Conservation (phyloP, 2,329 filamentous ascomycete species). For the Fusarium nelsonii region DNA sequence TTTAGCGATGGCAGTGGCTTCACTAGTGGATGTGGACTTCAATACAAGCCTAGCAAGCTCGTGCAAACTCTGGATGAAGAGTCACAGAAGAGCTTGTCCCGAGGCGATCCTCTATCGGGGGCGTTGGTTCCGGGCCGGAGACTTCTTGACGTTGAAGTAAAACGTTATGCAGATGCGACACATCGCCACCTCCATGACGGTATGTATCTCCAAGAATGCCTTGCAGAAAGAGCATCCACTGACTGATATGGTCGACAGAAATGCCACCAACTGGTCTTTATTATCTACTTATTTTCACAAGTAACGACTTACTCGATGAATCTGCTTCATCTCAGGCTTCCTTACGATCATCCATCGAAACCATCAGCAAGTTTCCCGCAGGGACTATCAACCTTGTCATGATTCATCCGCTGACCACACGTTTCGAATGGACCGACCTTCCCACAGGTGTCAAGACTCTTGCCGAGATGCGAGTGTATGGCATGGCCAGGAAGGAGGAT, state of each 20-base stretch:
- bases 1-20: conserved; percentile 22
- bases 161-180: conserved; percentile 20
- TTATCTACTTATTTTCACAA: not conserved
- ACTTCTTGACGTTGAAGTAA: conserved; percentile 15
- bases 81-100: not conserved
- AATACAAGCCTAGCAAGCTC: conserved; percentile 4
- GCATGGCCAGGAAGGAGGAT: conserved; percentile 14
- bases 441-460: conserved; percentile 1
- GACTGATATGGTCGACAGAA: not conserved
- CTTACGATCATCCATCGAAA: not conserved
- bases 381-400: not conserved
- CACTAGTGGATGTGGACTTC: conserved; percentile 16
- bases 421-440: conserved; percentile 21
- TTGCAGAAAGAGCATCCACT: fast-evolving
- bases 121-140: conserved; percentile 7
- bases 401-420: not conserved
- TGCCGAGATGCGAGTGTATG: conserved; percentile 8
- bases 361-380: not conserved
- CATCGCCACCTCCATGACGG: conserved; percentile 12
- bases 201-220: not conserved
- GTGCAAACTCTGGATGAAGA: not conserved
- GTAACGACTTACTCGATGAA: not conserved
- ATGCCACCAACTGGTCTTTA: conserved; percentile 17
- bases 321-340: not conserved
- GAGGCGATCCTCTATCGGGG: not conserved